A percentile compares a stretch with the other conserved stretches of the same genome.
These are phyloP conservation scores for Gentiana dahurica DNA, from an alignment of 257 asterid species.

Conservation along the genomic window DNA sequence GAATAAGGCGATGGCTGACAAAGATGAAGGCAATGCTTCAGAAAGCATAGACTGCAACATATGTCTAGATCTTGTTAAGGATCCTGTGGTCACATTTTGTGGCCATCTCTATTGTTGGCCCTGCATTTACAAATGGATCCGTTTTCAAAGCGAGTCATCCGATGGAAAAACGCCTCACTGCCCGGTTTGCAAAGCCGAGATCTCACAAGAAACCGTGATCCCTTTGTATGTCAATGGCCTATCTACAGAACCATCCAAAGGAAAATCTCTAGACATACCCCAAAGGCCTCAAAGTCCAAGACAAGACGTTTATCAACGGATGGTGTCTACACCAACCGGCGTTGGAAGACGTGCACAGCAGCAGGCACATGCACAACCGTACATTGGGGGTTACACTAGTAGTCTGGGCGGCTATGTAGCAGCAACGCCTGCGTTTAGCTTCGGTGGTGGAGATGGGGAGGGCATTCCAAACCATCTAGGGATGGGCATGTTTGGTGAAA, in stretches of 20 bases:
- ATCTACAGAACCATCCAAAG: conserved; percentile 20
- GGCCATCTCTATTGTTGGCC: conserved; percentile 97
- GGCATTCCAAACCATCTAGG: conserved; percentile 6
- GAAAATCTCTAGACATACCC: conserved; percentile 27
- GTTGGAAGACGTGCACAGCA: conserved; percentile 16
- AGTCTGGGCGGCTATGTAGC: not conserved
- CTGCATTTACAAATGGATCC: conserved; percentile 73
- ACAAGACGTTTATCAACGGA: conserved; percentile 6
- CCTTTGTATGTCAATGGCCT: conserved; percentile 71
- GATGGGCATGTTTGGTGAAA: conserved; percentile 26
- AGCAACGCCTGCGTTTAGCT: conserved; percentile 7
- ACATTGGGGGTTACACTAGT: not conserved
- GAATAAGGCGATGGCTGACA: conserved; percentile 12
- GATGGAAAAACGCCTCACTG: conserved; percentile 41
- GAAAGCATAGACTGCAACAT: conserved; percentile 67
- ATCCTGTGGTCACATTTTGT: conserved; percentile 71
- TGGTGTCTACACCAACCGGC: conserved; percentile 9
- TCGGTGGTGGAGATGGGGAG: conserved; percentile 14
- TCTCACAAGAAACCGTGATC: conserved; percentile 46
- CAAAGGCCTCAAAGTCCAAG: conserved; percentile 51
- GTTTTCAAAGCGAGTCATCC: conserved; percentile 16
- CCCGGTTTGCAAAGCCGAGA: conserved; percentile 63
- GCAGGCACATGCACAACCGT: conserved; percentile 14
- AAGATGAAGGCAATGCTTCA: conserved; percentile 26
- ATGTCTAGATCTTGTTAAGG: conserved; percentile 56